Base-by-base conservation (phyloP, 2,329 filamentous ascomycete genomes). In the Chaetomiaceae sp. region DNA sequence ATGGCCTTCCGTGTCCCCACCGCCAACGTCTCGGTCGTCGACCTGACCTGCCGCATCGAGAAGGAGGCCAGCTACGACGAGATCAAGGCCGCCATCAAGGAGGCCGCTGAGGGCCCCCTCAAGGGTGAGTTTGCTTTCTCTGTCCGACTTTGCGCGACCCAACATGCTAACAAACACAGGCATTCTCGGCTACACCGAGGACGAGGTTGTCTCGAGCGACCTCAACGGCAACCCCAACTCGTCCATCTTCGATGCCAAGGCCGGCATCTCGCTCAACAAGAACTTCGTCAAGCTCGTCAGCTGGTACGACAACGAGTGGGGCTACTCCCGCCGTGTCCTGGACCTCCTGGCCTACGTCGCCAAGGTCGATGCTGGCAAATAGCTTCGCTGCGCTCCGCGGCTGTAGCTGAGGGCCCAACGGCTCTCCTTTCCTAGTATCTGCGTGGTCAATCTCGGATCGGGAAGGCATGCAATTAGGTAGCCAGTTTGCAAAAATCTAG, bases 241-340 rank as follows among this genome's bases (percentile, higher is more conserved):
- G 64, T 96, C 91, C 79, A 95, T 97, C 84, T 96, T 99, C 77
- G 94, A 99, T 75, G 91, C 91, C 75, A 95, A 96, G 88, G 94
- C 94, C 59, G 94, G 94, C 83, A 97, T 99, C 78, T 88, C 91
- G 64, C 87, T 99, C 68, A 99, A 97, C 85, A 77, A 91, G 70
- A 91, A 96, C 86, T 97, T 97, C 75, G 85, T 96, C 83, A 99
- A 99, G 88, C 84, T 99, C 60, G 88, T 96, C 73, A 86, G 86
- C 69, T 97, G 92, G 94, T 96, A 96, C 79, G 91, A 96, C 83
- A 97, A 97, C 83, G 92, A 97, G 85, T 96, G 91, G 91, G 94
- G 91, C 71, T 97, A 99, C 88, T 95, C 89, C 75, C 91, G 91
- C 80, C 94, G 88, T 84, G 88, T 91, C 69, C 79, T 91, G 65